Base-by-base conservation (phyloP, 345 rosid species). In the Gynandropsis gynandra region DNA sequence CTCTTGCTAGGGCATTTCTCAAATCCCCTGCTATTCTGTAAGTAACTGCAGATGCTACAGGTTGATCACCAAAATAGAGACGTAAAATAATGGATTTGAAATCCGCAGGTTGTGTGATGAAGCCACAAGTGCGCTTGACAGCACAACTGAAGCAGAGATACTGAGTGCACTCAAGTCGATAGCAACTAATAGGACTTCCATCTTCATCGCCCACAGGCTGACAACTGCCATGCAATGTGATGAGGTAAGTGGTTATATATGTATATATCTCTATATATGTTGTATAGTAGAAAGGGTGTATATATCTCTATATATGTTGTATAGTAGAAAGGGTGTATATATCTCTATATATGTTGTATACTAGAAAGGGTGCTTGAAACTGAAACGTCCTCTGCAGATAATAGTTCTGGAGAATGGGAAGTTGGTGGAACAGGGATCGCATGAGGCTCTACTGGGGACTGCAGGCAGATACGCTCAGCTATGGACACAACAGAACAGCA, bases 201-300 rank as follows among this genome's bases (percentile, higher is more conserved):
- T 93, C 58, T 93, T 93, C 70, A 70, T 93, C 46, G 99, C 99
- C 46, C 99, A 85, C 74, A 81, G 99, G 66, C 94, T 93, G 47
- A 88, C 99, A 36, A 93, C 99, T 50, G 99, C 99, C 12, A 93
- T 93, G 97, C 97, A 88, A 52, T 93, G 94, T 52, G 97, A 93
- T 69, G 89, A 88, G 98, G 96, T 87, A 66, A 19, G 67, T 54
- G 18, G 33, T 44, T 16, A 7, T 33, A 14, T n/a, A n/a, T n/a
- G n/a, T n/a, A n/a, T n/a, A n/a, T n/a, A n/a, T n/a, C n/a, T n/a
- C n/a, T n/a, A n/a, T n/a, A n/a, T n/a, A n/a, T n/a, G n/a, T n/a
- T n/a, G n/a, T n/a, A n/a, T n/a, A n/a, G n/a, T n/a, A n/a, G n/a
- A n/a, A n/a, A n/a, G n/a, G n/a, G n/a, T n/a, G n/a, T n/a, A n/a